Evolutionary conservation across 768 basidiomycete genomes (phyloP), one percentile per base, ranked within the genome.

Genomic region (Boletus pseudopeckii): DNA sequence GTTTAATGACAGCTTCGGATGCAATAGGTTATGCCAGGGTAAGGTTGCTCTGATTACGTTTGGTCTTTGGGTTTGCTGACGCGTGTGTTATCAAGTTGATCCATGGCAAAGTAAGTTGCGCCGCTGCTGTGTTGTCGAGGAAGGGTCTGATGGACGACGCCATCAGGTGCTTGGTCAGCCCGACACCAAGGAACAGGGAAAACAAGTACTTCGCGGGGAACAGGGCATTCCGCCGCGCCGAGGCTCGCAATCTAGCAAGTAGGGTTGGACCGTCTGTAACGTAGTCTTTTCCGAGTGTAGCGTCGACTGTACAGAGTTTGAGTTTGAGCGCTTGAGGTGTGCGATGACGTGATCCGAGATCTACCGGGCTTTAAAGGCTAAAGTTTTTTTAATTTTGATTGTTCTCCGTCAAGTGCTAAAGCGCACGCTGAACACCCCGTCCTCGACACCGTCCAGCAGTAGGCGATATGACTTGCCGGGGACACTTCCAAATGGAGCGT

Each of bases 201-300:
- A 78, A 56, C 69, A 75, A 47, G 81, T 85, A 24, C 72, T 84
- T 28, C 74, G 77, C 24, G 84, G 84, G 18, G 70, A 76, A 54
- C 74, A 71, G 6, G 62, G 73, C 4, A 67, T 74, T 43, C 72
- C 72, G 6, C 56, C 42, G 41, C 62, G 66, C 36, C 54, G 60
- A 50, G 57, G 54, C 20, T 71, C 70, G 6, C 49, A 54, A 30
- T 62, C 59, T 5, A 52, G 45, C 59, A 67, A 67, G 42, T 45
- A 64, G 53, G 26, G 28, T 4, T 13, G n/a, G n/a, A n/a, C n/a
- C n/a, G 28, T 20, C 18, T 22, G 39, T 56, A 22, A 2, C 4
- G 24, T 24, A 24, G 24, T 22, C 22, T 22, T 22, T n/a, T 22
- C 2, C 22, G 22, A 22, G 22, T 22, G 22, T 22, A 22, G 22